phyloP scores from a whole-genome alignment of 2,329 filamentous ascomycete species.

The Aureobasidium sp. region DNA sequence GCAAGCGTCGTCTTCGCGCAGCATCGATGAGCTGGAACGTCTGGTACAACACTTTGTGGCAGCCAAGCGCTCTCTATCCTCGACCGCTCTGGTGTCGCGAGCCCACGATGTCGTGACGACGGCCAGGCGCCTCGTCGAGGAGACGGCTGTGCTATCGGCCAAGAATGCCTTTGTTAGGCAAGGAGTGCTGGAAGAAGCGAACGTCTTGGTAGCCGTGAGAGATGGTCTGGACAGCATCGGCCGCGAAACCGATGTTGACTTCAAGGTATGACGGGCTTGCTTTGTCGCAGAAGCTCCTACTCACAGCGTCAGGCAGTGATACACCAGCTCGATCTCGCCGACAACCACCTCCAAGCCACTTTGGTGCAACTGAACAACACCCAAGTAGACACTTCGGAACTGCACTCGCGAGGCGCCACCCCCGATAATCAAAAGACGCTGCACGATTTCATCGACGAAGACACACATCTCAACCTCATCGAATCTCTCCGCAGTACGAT shows the following conservation, averaged over 20 bases:
- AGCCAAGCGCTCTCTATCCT: slow-evolving; percentile 78
- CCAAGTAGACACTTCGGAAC: slow-evolving; percentile 48
- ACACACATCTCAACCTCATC: slow-evolving; percentile 57
- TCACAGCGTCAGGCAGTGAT: slow-evolving; percentile 41
- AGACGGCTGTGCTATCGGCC: slow-evolving; percentile 61
- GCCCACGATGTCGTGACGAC: slow-evolving; percentile 78
- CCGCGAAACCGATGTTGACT: slow-evolving; percentile 35
- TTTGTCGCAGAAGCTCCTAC: neutral
- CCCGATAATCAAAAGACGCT: slow-evolving; percentile 48
- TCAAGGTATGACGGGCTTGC: slow-evolving; percentile 27
- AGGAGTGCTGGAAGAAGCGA: slow-evolving; percentile 37
- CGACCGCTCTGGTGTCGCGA: slow-evolving; percentile 67
- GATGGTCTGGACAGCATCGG: slow-evolving; percentile 36
- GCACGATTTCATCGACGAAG: slow-evolving; percentile 69
- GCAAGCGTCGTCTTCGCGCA: slow-evolving; percentile 35
- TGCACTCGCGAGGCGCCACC: slow-evolving; percentile 12
- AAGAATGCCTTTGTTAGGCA: slow-evolving; percentile 37
- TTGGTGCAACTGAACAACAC: slow-evolving; percentile 58
- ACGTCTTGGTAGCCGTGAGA: slow-evolving; percentile 35
- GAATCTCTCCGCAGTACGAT: slow-evolving; percentile 63
- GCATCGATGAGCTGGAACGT: slow-evolving; percentile 53
- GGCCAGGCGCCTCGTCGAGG: slow-evolving; percentile 68
- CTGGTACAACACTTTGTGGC: slow-evolving; percentile 78
- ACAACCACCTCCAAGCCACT: slow-evolving; percentile 56
- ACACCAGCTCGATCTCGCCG: slow-evolving; percentile 57